Conservation (phyloP, 2,329 filamentous ascomycete species). For the Amphichorda felina region DNA sequence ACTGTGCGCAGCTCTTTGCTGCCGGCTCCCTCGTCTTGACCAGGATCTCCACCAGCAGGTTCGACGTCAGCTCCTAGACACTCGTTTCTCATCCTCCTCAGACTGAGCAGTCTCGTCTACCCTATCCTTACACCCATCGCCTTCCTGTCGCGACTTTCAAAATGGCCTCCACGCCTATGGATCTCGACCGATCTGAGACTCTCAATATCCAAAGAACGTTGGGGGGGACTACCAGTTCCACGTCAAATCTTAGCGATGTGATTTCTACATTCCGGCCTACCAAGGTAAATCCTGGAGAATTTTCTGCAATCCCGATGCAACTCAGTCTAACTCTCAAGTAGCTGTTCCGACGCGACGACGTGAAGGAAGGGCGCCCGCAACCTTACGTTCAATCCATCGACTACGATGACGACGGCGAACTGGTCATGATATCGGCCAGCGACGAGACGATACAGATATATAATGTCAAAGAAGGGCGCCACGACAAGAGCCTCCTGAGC, state of each 20-base stretch:
- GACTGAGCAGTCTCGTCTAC: not conserved
- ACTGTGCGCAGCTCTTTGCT: slow-evolving; percentile 1
- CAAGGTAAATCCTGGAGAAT: slow-evolving; percentile 48
- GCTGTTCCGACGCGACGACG: slow-evolving; percentile 47
- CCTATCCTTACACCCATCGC: not conserved
- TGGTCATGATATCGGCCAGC: slow-evolving; percentile 80
- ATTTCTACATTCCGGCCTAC: slow-evolving; percentile 68
- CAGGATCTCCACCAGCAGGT: not conserved
- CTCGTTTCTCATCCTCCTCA: not conserved
- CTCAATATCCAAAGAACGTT: slow-evolving; percentile 39
- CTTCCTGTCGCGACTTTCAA: not conserved
- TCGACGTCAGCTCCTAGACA: not conserved
- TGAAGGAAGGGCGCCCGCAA: slow-evolving; percentile 37
- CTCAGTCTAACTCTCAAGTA: slow-evolving; percentile 7
- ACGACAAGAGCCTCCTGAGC: slow-evolving; percentile 79
- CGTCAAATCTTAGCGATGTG: slow-evolving; percentile 64
- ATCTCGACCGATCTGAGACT: slow-evolving; percentile 34
- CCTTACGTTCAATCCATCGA: slow-evolving; percentile 79
- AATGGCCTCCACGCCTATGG: slow-evolving; percentile 44
- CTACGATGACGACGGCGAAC: slow-evolving; percentile 91
- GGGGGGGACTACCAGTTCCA: slow-evolving; percentile 26
- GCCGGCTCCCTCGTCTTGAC: not conserved
- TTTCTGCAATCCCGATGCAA: not conserved
- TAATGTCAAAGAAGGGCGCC: slow-evolving; percentile 80
- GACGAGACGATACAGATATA: slow-evolving; percentile 95